Evolutionary conservation across 306 rosid species (phyloP), one percentile per base, ranked within the genome.

Genomic region (Begonia peltatifolia): DNA sequence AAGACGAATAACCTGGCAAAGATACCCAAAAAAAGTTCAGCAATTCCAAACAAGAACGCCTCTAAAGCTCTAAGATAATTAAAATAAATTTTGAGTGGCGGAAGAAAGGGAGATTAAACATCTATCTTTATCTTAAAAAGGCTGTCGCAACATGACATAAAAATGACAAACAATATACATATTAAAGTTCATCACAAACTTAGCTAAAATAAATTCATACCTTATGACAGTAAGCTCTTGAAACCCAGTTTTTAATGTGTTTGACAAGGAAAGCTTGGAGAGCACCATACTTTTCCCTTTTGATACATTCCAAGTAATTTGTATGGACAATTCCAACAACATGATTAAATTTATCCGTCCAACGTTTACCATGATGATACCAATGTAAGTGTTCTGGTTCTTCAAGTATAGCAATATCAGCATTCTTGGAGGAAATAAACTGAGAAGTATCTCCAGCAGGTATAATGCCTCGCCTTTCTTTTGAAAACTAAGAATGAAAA

Each of bases 351-450:
- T 86, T 90, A 68, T 86, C 94, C 0, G 93, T 83, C 99, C 99
- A 92, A 30, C 99, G 86, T 65, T 22, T 86, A 23, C 99, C 99
- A 46, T 92, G 99, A 75, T 86, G 96, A 70, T 92, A 92, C 99
- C 99, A 92, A 71, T 86, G 86, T 56, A 92, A 83, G 58, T 92
- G 99, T 67, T 92, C 94, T 17, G 99, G 99, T 70, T 92, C 99
- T 71, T 92, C 96, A 46, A 86, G 73, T 60, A 92, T 86, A 36
- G 96, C 96, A 77, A 86, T 81, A 82, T 86, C 96, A 46, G 96
- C 96, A 44, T 90, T 82, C 83, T 71, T 86, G 50, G 84, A 86
- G 9, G 88, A 87, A 62, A 90, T 76, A 70, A 90, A 86, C 74
- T 77, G 96, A 57, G 93, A 79, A 92, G 18, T 92, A 68, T 92